A percentile compares a stretch with the other conserved stretches of the same genome.
Evolutionary conservation across 176 grass and related monocot species (phyloP).

Genomic region (Ampelocalamus luodianensis): DNA sequence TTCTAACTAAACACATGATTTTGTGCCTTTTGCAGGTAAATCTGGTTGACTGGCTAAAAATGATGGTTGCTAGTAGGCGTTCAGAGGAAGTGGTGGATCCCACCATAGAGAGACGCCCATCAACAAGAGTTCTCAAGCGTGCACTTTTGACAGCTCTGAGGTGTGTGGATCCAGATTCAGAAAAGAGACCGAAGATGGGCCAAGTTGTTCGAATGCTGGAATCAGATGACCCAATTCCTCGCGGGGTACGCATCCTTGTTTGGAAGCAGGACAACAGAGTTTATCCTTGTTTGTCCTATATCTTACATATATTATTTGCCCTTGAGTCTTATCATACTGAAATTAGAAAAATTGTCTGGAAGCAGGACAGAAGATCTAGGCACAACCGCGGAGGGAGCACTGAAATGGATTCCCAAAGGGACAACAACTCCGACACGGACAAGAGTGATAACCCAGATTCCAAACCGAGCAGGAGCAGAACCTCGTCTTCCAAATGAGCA

Average conservation of each 20-base stretch:
- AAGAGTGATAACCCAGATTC: conserved; percentile 83
- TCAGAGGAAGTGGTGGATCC: conserved; percentile 97
- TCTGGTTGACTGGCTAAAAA: conserved; percentile 98
- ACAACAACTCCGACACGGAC: conserved; percentile 79
- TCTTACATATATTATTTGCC: not conserved
- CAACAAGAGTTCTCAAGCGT: conserved; percentile 88
- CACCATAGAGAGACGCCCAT: conserved; percentile 75
- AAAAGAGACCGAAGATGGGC: conserved; percentile 98
- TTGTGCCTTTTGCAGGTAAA: conserved; percentile 67
- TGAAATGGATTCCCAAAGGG: conserved; percentile 75
- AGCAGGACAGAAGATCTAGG: conserved; percentile 72
- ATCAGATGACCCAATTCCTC: conserved; percentile 83
- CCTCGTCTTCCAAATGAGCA: conserved; percentile 57
- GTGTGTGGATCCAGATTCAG: conserved; percentile 96
- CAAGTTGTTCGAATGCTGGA: conserved; percentile 96
- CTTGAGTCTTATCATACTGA: not conserved
- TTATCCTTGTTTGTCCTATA: not conserved
- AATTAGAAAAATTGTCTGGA: conserved; percentile 8
- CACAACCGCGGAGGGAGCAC: conserved; percentile 56
- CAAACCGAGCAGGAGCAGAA: conserved; percentile 58
- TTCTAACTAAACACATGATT: conserved; percentile 32
- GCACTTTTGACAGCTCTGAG: conserved; percentile 86
- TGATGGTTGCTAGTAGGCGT: conserved; percentile 93
- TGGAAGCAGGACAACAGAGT: too few relatives aligned
- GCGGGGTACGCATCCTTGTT: conserved; percentile 64